Evolutionary conservation across 345 rosid genomes (phyloP), one percentile per base, ranked within the genome.

Genomic region (Alliaria petiolata): DNA sequence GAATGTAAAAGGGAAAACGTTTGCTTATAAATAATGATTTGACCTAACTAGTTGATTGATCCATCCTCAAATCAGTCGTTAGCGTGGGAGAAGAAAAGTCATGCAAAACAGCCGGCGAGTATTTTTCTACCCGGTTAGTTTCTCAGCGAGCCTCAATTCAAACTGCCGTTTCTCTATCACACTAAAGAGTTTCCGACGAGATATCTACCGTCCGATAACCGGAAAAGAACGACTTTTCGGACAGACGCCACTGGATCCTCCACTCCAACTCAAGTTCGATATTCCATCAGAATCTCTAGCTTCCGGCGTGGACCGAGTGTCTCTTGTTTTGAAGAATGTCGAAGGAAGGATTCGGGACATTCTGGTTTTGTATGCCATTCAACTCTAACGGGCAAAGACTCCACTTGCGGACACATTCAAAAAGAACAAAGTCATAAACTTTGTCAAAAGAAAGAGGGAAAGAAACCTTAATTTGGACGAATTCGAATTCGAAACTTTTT

Each of bases 401-500:
- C 31, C 38, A n/a, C 51, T 38, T 14, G 8, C 4, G n/a, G 42
- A 14, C 16, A 54, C 63, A 67, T 74, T 45, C 30, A 45, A 75
- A 69, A 68, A 35, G 20, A 62, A 38, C 0, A 62, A 76, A 76
- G 79, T 76, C 53, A 54, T 28, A 16, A n/a, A 62, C 59, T 76
- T 76, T 69, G 45, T 62, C 47, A 45, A 60, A 51, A 60, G 10
- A 44, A 34, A 33, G 3, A 20, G 8, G 39, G 26, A 7, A 39
- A 47, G 1, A 31, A 35, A 42, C 54, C 62, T 43, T 25, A 16
- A 33, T 28, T 60, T 60, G 13, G 38, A 50, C 28, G 62, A 51
- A 38, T 20, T 65, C 13, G n/a, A 62, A 69, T 60, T 61, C 16
- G 57, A 34, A 63, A 62, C 31, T 39, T 55, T 20, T 31, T 12